These are phyloP conservation scores for Vigna nakashimae DNA, from an alignment of 306 rosid species.

Conservation along the genomic window DNA sequence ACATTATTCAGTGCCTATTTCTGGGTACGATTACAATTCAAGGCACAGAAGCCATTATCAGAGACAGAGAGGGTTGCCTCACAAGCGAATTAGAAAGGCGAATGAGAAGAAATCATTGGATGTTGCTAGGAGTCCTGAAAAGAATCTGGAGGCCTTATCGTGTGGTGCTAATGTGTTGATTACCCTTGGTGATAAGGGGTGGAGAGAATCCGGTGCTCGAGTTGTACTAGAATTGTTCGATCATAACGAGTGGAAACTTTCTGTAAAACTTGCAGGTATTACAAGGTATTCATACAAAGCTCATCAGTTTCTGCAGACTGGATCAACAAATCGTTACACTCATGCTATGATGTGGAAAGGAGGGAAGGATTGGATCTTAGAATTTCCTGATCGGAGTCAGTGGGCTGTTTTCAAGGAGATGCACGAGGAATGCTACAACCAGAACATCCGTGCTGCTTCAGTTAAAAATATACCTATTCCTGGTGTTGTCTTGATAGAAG, in stretches of 20 bases:
- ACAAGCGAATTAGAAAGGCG: constrained; percentile 74
- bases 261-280: constrained; percentile 68
- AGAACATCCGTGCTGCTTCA: constrained; percentile 75
- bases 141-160: constrained; percentile 65
- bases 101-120: constrained; percentile 66
- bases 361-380: constrained; percentile 85
- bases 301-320: constrained; percentile 89
- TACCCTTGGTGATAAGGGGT: constrained; percentile 72
- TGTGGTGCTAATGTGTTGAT: constrained; percentile 73
- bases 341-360: constrained; percentile 98
- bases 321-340: constrained; percentile 83
- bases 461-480: constrained; percentile 86
- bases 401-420: constrained; percentile 90
- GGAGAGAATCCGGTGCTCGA: constrained; percentile 82
- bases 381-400: constrained; percentile 82
- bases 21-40: constrained; percentile 56
- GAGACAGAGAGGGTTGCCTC: constrained; percentile 50
- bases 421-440: constrained; percentile 84
- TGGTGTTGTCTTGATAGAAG: constrained; percentile 70
- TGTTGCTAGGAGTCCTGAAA: constrained; percentile 53
- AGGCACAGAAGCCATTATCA: constrained; percentile 56
- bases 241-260: constrained; percentile 82
- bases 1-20: constrained; percentile 65
- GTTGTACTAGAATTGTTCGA: constrained; percentile 72
- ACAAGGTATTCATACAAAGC: constrained; percentile 78